phyloP scores from a whole-genome alignment of 2,329 filamentous ascomycete species.

The Claviceps cyperi region DNA sequence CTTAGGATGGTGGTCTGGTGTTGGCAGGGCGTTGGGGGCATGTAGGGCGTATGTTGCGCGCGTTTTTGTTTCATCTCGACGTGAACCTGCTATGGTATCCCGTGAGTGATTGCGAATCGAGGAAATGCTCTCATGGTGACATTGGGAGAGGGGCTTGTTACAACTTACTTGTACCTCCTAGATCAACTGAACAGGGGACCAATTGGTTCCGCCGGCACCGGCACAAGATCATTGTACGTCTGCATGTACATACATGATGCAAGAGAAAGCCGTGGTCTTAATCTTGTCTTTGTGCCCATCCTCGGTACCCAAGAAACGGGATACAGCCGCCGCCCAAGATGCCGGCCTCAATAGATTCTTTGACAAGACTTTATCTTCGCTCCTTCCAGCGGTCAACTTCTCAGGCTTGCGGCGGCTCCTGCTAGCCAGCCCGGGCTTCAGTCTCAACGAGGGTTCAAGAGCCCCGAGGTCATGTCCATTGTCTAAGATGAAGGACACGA shows the following conservation, averaged over 20 bases:
- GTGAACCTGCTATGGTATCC: too few species aligned
- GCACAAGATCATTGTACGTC: background rate
- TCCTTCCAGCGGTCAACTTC: constrained; percentile 69
- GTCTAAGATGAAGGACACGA: constrained; percentile 75
- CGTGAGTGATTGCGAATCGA: background rate
- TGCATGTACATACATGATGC: too few species aligned
- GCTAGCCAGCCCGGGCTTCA: constrained; percentile 80
- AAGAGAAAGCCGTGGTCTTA: background rate
- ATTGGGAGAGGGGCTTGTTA: too few species aligned
- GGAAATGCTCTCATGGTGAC: background rate
- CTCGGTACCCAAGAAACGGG: constrained; percentile 49
- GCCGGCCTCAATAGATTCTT: constrained; percentile 64
- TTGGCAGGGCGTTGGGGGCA: too few species aligned
- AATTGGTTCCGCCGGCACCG: background rate
- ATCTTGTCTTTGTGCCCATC: background rate
- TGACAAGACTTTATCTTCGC: constrained; percentile 57
- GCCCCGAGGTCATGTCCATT: constrained; percentile 59
- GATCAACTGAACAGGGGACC: too few species aligned
- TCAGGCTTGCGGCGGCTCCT: constrained; percentile 55
- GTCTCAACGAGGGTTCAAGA: constrained; percentile 72
- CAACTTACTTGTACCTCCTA: too few species aligned
- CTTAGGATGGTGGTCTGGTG: background rate
- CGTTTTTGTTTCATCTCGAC: too few species aligned
- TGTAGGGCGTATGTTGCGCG: too few species aligned
- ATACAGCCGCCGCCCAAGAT: constrained; percentile 48